phyloP scores from a whole-genome alignment of 768 basidiomycete genomes.

The Rhodotorula taiwanensis region DNA sequence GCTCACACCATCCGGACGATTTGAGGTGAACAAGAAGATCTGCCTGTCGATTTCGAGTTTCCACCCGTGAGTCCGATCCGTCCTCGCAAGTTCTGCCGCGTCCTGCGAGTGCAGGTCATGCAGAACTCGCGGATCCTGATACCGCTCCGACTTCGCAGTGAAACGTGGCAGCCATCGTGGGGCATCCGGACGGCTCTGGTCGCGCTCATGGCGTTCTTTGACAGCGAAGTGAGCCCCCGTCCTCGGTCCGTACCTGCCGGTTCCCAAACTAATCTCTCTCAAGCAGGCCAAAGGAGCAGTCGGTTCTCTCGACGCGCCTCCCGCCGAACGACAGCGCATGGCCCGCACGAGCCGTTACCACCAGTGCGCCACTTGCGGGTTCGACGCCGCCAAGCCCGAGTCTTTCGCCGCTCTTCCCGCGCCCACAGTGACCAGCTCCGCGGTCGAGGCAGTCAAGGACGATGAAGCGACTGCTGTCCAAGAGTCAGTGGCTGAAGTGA shows the following conservation, averaged over 20 bases:
- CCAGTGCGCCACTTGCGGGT: conserved; percentile 30
- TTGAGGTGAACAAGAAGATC: conserved; percentile 92
- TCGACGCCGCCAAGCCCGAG: conserved; percentile 11
- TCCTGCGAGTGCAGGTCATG: too few species aligned
- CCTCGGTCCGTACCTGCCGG: neutral
- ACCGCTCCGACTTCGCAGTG: conserved; percentile 59
- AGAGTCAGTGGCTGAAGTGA: too few species aligned
- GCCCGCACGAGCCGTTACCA: conserved; percentile 1
- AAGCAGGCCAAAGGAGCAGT: conserved; percentile 32
- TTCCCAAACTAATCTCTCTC: neutral
- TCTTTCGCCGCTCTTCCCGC: neutral
- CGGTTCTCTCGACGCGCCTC: conserved; percentile 30
- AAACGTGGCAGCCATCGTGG: conserved; percentile 98
- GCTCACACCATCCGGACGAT: conserved; percentile 93
- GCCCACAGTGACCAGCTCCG: too few species aligned
- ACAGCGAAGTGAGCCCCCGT: conserved; percentile 42
- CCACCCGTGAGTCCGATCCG: conserved; percentile 50
- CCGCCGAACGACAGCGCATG: conserved; percentile 24
- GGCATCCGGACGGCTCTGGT: conserved; percentile 72
- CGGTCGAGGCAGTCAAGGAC: too few species aligned
- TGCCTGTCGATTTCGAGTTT: conserved; percentile 39
- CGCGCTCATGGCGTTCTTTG: conserved; percentile 44
- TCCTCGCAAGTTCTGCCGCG: neutral
- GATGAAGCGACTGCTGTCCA: too few species aligned
- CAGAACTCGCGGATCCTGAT: too few species aligned